These are phyloP conservation scores for Sutorius eximius DNA, from an alignment of 1,284 basidiomycete species.

Conservation along the genomic window DNA sequence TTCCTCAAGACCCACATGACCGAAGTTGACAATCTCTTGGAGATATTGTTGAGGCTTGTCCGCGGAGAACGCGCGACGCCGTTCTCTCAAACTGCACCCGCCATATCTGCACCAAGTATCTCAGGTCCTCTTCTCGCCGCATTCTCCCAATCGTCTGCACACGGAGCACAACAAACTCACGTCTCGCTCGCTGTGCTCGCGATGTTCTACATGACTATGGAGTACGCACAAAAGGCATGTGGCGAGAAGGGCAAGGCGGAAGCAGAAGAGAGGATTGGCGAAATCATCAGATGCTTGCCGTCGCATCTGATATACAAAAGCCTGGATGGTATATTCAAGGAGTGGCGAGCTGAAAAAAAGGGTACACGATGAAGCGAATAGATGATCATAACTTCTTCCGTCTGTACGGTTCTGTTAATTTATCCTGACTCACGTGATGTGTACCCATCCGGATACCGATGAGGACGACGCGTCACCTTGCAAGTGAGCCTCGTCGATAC, in stretches of 20 bases:
- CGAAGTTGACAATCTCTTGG: slow-evolving; percentile 82
- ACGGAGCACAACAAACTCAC: slow-evolving; percentile 87
- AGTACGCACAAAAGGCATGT: slow-evolving; percentile 72
- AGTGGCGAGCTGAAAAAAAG: slow-evolving; percentile 83
- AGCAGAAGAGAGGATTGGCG: slow-evolving; percentile 78
- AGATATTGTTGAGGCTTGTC: slow-evolving; percentile 87
- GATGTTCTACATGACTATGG: slow-evolving; percentile 80
- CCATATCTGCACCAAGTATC: slow-evolving; percentile 58
- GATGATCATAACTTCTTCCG: slow-evolving; percentile 4
- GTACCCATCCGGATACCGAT: slow-evolving; percentile 9
- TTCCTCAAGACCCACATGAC: slow-evolving; percentile 88
- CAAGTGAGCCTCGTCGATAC: slow-evolving; percentile 9
- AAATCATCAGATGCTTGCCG: slow-evolving; percentile 86
- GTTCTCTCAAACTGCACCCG: slow-evolving; percentile 58
- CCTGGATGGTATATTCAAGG: slow-evolving; percentile 89
- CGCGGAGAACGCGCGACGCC: slow-evolving; percentile 82
- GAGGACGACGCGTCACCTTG: slow-evolving; percentile 37
- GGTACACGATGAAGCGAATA: slow-evolving; percentile 43
- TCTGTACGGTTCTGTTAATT: slow-evolving; percentile 8
- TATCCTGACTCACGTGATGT: slow-evolving; percentile 27
- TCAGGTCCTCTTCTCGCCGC: slow-evolving; percentile 68
- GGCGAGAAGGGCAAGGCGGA: slow-evolving; percentile 68
- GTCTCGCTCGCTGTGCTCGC: slow-evolving; percentile 89
- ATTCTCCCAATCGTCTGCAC: slow-evolving; percentile 71
- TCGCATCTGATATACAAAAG: slow-evolving; percentile 84